phyloP scores from a whole-genome alignment of 805 yeast species.

The Candida ponderosae region DNA sequence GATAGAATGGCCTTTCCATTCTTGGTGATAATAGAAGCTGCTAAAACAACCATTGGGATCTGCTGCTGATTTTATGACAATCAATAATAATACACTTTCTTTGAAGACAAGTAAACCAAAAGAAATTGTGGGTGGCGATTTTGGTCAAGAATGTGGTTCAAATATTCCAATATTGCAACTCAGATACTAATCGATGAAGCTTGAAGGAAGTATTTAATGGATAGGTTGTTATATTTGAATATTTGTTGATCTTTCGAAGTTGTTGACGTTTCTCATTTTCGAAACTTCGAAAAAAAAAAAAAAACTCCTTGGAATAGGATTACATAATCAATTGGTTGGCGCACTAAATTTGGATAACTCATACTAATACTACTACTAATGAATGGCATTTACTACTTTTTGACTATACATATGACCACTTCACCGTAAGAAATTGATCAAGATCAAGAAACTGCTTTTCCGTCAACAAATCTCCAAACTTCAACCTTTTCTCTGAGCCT shows the following conservation, averaged over 20 bases:
- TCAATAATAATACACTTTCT: too few relatives aligned
- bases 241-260: not conserved
- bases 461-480: conserved; percentile 4
- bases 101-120: too few relatives aligned
- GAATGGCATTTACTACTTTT: not conserved
- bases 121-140: too few relatives aligned
- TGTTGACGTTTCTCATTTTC: not conserved
- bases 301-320: too few relatives aligned
- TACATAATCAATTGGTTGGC: too few relatives aligned
- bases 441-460: not conserved
- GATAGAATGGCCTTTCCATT: conserved; percentile 89
- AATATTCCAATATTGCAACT: too few relatives aligned
- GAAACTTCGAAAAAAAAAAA: too few relatives aligned
- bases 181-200: too few relatives aligned
- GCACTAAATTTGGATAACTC: too few relatives aligned
- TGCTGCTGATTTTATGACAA: not conserved
- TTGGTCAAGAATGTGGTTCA: too few relatives aligned
- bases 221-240: conserved; percentile 4
- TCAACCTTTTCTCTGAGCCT: conserved; percentile 1
- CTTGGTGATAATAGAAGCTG: conserved; percentile 91
- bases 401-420: not conserved
- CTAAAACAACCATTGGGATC: conserved; percentile 59
- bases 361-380: too few relatives aligned
- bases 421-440: not conserved
- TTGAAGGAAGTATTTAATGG: too few relatives aligned